phyloP scores from a whole-genome alignment of 306 rosid genomes.

The Ormosia semicastrata region DNA sequence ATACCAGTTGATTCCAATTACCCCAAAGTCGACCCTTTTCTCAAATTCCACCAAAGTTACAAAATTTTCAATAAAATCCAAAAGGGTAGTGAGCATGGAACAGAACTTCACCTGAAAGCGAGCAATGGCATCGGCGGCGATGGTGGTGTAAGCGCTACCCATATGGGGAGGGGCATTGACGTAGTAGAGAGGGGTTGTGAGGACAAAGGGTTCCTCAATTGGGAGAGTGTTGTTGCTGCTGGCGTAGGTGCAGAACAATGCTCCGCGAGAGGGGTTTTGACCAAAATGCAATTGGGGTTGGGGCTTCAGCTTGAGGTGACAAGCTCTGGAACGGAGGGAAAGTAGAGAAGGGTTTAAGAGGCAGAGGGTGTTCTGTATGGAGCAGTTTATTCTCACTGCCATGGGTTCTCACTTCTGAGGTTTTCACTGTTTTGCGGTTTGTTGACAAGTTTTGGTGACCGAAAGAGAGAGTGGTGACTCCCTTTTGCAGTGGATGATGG shows the following conservation, averaged over 20 bases:
- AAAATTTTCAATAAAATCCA: neutral
- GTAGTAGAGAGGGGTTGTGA: slow-evolving; percentile 95
- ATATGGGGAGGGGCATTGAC: slow-evolving; percentile 98
- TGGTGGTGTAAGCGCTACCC: slow-evolving; percentile 99
- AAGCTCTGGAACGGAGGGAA: slow-evolving; percentile 38
- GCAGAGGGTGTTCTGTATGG: slow-evolving; percentile 49
- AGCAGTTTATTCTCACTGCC: slow-evolving; percentile 61
- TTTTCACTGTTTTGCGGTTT: neutral
- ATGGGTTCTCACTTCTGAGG: slow-evolving; percentile 20
- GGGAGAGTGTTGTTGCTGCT: neutral
- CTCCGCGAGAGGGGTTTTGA: slow-evolving; percentile 34
- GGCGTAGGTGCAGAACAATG: slow-evolving; percentile 48
- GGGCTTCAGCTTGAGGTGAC: slow-evolving; percentile 32
- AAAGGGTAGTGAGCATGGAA: neutral
- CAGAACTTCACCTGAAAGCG: slow-evolving; percentile 74
- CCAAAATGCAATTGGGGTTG: slow-evolving; percentile 40
- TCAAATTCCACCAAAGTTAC: neutral
- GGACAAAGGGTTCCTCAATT: slow-evolving; percentile 56
- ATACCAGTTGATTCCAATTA: neutral
- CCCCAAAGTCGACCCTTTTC: neutral
- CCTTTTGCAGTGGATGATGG: neutral
- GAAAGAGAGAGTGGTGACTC: no score
- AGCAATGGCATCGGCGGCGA: slow-evolving; percentile 94
- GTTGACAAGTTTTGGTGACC: neutral
- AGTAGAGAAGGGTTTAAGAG: slow-evolving; percentile 54